Percentiles rank a stretch among this genome's conserved stretches.
phyloP scores from a whole-genome alignment of 495 filamentous ascomycete species.

The Penicillium diatomitis region DNA sequence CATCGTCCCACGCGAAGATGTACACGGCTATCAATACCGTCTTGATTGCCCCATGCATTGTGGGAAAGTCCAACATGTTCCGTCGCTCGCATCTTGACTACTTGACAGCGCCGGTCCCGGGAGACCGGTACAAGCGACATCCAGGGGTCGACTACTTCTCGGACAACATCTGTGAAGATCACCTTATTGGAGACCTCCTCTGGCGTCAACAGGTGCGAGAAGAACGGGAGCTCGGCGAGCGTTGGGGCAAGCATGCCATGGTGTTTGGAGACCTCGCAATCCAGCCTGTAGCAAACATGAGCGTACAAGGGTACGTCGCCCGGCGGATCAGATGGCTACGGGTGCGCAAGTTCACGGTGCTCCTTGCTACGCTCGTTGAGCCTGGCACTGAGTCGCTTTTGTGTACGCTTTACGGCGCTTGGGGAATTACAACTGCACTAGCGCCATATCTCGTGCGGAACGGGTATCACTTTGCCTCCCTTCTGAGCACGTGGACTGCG shows the following conservation, averaged over 20 bases:
- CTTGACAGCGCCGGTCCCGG: slow-evolving; percentile 50
- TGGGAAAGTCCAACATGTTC: slow-evolving; percentile 98
- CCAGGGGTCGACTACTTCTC: slow-evolving; percentile 87
- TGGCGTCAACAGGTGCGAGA: slow-evolving; percentile 55
- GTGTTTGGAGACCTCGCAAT: slow-evolving; percentile 79
- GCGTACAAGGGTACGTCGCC: slow-evolving; percentile 67
- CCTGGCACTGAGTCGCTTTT: slow-evolving; percentile 86
- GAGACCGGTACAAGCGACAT: slow-evolving; percentile 23
- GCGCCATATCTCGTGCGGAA: slow-evolving; percentile 47
- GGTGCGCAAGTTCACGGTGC: slow-evolving; percentile 89
- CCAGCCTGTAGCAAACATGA: slow-evolving; percentile 80
- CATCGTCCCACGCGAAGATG: slow-evolving; percentile 93
- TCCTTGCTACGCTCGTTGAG: slow-evolving; percentile 84
- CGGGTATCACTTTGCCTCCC: slow-evolving; percentile 35
- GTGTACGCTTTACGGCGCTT: slow-evolving; percentile 71
- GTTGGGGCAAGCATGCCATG: slow-evolving; percentile 69
- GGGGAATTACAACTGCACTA: slow-evolving; percentile 60
- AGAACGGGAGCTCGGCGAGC: slow-evolving; percentile 30
- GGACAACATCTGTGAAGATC: slow-evolving; percentile 95
- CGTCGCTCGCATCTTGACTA: slow-evolving; percentile 79
- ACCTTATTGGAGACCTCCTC: slow-evolving; percentile 85
- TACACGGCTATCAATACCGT: slow-evolving; percentile 97
- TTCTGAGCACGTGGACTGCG: slow-evolving; percentile 53
- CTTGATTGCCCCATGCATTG: slow-evolving; percentile 80
- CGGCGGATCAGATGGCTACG: slow-evolving; percentile 86